A percentile compares a stretch with the other conserved stretches of the same genome.
These are phyloP conservation scores for Citropsis articulata DNA, from an alignment of 345 rosid species.

Conservation along the genomic window DNA sequence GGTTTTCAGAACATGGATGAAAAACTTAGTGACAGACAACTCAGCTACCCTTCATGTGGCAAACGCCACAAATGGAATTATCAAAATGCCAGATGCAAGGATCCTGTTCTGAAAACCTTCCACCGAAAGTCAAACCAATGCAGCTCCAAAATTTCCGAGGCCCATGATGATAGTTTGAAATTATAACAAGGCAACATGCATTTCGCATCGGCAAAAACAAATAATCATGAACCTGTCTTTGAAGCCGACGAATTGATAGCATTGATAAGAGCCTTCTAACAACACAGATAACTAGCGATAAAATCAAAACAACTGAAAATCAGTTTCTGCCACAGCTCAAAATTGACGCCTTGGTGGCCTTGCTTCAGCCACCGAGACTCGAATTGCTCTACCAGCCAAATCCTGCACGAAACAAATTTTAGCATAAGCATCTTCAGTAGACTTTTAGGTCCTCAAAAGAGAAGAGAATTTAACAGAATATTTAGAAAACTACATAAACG, in stretches of 20 bases:
- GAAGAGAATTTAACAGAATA: neutral
- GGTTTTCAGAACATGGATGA: constrained; percentile 14
- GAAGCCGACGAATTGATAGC: neutral
- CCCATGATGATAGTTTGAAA: constrained; percentile 10
- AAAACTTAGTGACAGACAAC: neutral
- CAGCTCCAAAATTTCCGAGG: constrained; percentile 15
- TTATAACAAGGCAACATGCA: neutral
- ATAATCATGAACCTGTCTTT: neutral
- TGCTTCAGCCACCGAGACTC: constrained; percentile 84
- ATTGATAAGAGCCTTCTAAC: neutral
- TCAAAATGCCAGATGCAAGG: neutral
- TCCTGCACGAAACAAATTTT: constrained; percentile 46
- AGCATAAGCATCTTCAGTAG: neutral
- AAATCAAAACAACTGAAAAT: neutral
- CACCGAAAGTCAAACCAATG: neutral
- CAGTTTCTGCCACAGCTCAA: neutral
- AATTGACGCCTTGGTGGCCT: constrained; percentile 29
- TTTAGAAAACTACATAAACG: neutral
- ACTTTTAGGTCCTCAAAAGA: neutral
- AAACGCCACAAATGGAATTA: neutral
- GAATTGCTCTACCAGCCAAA: constrained; percentile 80
- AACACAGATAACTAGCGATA: neutral
- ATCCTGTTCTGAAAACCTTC: neutral
- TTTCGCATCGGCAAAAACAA: neutral
- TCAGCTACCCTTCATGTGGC: constrained; percentile 9